Evolutionary conservation across 495 filamentous ascomycete species (phyloP).

Genomic region (Xylaria cubensis): DNA sequence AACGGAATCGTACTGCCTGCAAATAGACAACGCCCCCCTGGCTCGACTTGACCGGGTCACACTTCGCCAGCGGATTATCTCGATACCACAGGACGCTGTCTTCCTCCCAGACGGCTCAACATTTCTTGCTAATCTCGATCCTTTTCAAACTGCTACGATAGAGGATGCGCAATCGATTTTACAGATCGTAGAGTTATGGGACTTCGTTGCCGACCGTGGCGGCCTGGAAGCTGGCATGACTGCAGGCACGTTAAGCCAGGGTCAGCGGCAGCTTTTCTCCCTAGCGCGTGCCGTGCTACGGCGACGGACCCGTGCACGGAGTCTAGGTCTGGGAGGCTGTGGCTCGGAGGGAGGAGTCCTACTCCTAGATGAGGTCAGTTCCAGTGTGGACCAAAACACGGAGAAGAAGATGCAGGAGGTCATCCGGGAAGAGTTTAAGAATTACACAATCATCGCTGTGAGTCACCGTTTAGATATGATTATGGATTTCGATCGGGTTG

Average conservation of each 20-base stretch:
- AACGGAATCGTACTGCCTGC: background rate
- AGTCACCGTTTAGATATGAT: background rate
- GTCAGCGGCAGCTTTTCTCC: background rate
- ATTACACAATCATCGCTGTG: background rate
- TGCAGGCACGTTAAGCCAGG: background rate
- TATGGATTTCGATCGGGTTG: background rate
- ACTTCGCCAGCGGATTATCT: background rate
- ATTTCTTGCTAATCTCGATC: background rate
- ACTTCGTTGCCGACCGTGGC: background rate
- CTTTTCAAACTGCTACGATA: background rate
- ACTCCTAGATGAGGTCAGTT: background rate
- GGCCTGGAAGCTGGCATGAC: background rate
- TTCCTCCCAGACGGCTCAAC: background rate
- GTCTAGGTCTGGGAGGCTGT: background rate
- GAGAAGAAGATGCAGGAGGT: background rate
- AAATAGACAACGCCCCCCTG: background rate
- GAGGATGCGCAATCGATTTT: background rate
- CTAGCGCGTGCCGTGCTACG: background rate
- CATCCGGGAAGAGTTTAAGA: background rate
- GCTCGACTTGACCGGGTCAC: background rate
- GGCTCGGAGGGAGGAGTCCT: background rate
- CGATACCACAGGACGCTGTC: background rate
- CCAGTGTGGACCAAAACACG: background rate
- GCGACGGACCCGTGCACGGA: background rate
- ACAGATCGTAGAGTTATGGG: background rate